These are phyloP conservation scores for Barbarea vulgaris DNA, from an alignment of 345 rosid genomes.

Conservation along the genomic window DNA sequence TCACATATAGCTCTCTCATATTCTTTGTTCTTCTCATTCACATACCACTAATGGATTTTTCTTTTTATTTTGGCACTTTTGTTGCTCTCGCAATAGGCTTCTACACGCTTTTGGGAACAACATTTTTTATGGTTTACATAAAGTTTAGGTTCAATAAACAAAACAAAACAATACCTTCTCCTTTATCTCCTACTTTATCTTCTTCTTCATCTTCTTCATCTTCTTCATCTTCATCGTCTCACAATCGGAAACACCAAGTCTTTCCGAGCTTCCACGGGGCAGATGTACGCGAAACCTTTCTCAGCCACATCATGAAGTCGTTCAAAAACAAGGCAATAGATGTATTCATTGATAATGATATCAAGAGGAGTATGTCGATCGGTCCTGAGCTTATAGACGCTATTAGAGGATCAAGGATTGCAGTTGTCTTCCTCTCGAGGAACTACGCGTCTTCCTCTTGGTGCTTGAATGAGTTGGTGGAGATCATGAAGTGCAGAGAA, in stretches of 20 bases:
- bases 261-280: background rate
- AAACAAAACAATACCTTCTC: too few species aligned
- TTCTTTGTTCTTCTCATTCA: too few species aligned
- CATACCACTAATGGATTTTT: too few species aligned
- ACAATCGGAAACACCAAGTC: background rate
- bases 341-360: background rate
- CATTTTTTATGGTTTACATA: too few species aligned
- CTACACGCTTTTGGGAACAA: background rate
- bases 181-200: too few species aligned
- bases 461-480: background rate
- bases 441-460: background rate
- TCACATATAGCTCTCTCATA: too few species aligned
- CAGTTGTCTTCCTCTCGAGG: background rate
- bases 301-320: background rate
- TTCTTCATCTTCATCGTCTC: too few species aligned
- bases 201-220: too few species aligned
- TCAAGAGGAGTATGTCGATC: background rate
- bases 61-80: too few species aligned
- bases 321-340: background rate
- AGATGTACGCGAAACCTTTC: background rate
- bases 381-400: background rate
- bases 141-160: too few species aligned
- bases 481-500: background rate
- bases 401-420: background rate
- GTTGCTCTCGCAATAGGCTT: background rate